phyloP scores from a whole-genome alignment of 192 early-diverging fungal genomes.

The Coemansia pectinata region DNA sequence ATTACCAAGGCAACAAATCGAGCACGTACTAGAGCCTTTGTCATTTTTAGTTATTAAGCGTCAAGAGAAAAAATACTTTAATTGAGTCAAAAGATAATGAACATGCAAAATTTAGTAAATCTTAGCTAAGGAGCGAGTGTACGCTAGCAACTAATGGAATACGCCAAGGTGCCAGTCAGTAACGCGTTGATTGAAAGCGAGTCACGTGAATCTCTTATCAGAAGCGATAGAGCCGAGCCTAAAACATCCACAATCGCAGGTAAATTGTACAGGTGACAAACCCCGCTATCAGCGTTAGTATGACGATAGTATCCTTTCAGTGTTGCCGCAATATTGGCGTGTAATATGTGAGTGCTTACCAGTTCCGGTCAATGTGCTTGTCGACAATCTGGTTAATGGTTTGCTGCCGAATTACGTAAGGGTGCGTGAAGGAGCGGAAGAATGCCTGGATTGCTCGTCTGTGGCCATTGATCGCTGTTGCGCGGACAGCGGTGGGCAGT shows the following conservation, averaged over 20 bases:
- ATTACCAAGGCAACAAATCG: background rate
- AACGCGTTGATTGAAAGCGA: background rate
- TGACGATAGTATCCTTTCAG: background rate
- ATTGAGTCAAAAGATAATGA: background rate
- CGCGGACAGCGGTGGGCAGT: constrained; percentile 75
- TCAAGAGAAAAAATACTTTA: background rate
- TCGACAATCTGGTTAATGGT: constrained; percentile 43
- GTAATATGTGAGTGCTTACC: constrained; percentile 14
- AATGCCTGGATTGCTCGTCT: constrained; percentile 26
- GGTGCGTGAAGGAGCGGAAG: constrained; percentile 36
- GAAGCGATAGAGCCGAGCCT: constrained; percentile 3
- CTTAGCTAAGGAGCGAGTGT: background rate
- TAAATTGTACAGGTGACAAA: background rate
- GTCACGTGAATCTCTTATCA: background rate
- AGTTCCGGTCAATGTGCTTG: constrained; percentile 22
- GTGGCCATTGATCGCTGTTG: constrained; percentile 79
- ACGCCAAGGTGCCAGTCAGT: background rate
- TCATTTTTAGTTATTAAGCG: background rate
- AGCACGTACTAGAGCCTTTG: background rate
- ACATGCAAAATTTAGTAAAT: background rate
- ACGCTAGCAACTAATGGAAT: background rate
- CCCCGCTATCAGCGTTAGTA: background rate
- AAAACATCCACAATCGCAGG: background rate
- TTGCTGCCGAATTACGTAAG: constrained; percentile 41
- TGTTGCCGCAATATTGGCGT: background rate